A percentile compares a stretch with the other conserved stretches of the same genome.
Evolutionary conservation across 2,329 filamentous ascomycete species (phyloP).

Genomic region (Paramyrothecium roridum): DNA sequence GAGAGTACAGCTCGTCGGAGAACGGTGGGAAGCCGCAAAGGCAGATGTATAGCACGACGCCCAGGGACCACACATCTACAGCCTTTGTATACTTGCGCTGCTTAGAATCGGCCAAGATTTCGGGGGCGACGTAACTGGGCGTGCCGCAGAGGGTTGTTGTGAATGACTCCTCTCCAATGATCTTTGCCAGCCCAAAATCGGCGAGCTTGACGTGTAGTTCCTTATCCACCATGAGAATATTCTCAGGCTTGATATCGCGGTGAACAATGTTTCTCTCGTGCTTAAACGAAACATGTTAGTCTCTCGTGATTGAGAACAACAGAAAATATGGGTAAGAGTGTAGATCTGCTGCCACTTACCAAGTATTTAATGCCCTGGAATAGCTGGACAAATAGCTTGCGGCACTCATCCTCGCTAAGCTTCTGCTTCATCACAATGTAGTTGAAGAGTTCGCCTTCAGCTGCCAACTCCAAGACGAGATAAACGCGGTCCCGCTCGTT

Average conservation of each 20-base stretch:
- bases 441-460: conserved; percentile 89
- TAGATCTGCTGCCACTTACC: conserved; percentile 45
- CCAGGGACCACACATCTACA: conserved; percentile 82
- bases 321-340: neutral
- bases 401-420: conserved; percentile 71
- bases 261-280: conserved; percentile 92
- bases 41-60: conserved; percentile 84
- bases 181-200: conserved; percentile 83
- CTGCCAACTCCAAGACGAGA: conserved; percentile 77
- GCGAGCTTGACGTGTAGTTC: conserved; percentile 78
- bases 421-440: conserved; percentile 82
- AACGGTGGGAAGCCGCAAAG: conserved; percentile 81
- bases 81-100: conserved; percentile 72
- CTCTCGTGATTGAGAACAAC: neutral
- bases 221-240: conserved; percentile 72
- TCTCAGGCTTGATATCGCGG: conserved; percentile 81
- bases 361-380: conserved; percentile 87
- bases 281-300: conserved; percentile 37
- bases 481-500: conserved; percentile 88
- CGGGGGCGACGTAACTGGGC: conserved; percentile 68
- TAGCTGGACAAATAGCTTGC: conserved; percentile 78
- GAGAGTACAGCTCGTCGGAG: conserved; percentile 77
- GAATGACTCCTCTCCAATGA: conserved; percentile 86
- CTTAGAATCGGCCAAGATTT: conserved; percentile 69
- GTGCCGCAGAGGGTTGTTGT: conserved; percentile 80